Evolutionary conservation across 805 yeast species (phyloP).

Genomic region (Teunomyces cretensis): DNA sequence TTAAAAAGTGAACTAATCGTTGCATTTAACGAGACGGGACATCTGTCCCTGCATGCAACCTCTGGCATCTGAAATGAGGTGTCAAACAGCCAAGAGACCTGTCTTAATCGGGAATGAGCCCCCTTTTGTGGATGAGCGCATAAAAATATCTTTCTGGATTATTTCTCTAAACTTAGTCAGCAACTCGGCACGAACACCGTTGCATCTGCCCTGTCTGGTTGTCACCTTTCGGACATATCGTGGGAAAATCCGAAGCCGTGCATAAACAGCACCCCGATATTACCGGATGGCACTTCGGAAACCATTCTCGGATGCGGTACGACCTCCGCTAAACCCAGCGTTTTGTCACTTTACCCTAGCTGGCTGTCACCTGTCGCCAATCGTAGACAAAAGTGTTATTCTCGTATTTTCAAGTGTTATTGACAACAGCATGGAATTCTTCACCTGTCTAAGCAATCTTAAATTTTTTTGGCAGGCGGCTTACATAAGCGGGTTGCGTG

Average conservation of each 20-base stretch:
- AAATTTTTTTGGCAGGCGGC: not conserved
- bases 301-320: no score
- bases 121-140: slow-evolving; percentile 1
- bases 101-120: slow-evolving; percentile 3
- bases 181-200: not conserved
- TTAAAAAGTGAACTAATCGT: not conserved
- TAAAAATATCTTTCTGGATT: slow-evolving; percentile 1
- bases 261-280: no score
- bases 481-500: not conserved
- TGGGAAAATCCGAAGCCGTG: no score
- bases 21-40: not conserved
- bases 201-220: not conserved
- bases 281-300: no score
- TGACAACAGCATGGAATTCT: no score
- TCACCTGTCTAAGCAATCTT: no score
- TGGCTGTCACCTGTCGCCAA: no score
- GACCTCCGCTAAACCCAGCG: no score
- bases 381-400: no score
- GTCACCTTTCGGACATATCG: no score
- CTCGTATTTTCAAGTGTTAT: no score
- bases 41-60: not conserved
- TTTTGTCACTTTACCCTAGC: no score
- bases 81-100: slow-evolving; percentile 5
- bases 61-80: slow-evolving; percentile 1
- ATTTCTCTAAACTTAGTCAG: slow-evolving; percentile 1